These are phyloP conservation scores for Boletus mariae DNA, from an alignment of 1,284 basidiomycete genomes.

Conservation along the genomic window DNA sequence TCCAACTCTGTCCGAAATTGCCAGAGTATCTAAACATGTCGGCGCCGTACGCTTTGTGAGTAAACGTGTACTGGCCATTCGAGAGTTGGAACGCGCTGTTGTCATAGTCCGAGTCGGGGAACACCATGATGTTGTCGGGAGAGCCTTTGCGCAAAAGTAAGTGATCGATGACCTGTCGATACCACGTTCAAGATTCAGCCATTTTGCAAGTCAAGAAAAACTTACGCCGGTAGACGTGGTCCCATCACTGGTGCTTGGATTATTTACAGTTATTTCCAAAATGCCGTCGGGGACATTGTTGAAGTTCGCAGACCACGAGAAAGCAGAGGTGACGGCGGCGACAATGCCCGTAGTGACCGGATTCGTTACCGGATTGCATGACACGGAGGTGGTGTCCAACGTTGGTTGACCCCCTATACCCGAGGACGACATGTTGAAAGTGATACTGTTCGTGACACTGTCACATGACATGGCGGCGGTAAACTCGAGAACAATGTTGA, in stretches of 20 bases:
- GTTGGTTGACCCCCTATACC: conserved; percentile 57
- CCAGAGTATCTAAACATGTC: conserved; percentile 82
- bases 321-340: conserved; percentile 57
- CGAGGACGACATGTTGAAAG: conserved; percentile 67
- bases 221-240: conserved; percentile 54
- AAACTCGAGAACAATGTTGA: conserved; percentile 76
- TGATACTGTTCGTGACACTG: conserved; percentile 57
- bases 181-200: conserved; percentile 6
- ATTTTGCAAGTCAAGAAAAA: conserved; percentile 8
- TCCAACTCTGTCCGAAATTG: conserved; percentile 86
- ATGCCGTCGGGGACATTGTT: conserved; percentile 77
- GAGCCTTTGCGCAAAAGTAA: conserved; percentile 77
- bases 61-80: conserved; percentile 67
- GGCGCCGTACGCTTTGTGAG: conserved; percentile 81
- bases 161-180: conserved; percentile 59
- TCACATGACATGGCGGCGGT: conserved; percentile 73
- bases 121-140: conserved; percentile 75
- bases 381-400: conserved; percentile 41
- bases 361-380: conserved; percentile 46
- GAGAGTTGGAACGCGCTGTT: conserved; percentile 57
- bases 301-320: conserved; percentile 72
- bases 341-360: conserved; percentile 46
- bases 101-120: conserved; percentile 77
- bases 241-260: conserved; percentile 45
- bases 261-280: conserved; percentile 65